Conservation (phyloP, 2,329 filamentous ascomycete species). For the Blumeria hordei region DNA sequence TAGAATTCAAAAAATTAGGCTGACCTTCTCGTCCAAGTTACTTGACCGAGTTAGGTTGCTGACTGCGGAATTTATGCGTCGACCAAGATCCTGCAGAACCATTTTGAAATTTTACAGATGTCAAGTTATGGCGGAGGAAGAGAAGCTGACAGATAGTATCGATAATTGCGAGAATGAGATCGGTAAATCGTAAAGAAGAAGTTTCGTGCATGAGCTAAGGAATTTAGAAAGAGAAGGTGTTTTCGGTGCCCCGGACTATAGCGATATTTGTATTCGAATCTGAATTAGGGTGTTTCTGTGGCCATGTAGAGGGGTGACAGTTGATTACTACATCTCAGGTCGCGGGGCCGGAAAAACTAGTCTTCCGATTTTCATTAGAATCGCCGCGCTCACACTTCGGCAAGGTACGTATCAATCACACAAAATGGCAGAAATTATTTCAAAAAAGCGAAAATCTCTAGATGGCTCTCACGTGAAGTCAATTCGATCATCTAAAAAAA, state of each 20-base stretch:
- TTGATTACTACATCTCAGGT: no score
- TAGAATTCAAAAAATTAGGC: constrained; percentile 4
- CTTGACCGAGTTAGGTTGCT: constrained; percentile 75
- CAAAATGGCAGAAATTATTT: constrained; percentile 13
- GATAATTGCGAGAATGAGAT: not conserved
- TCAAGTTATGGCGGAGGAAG: not conserved
- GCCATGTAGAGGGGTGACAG: no score
- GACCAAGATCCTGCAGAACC: constrained; percentile 97
- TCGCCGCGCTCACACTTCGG: no score
- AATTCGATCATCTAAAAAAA: constrained; percentile 25
- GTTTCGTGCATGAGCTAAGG: not conserved
- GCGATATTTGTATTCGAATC: no score
- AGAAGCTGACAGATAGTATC: not conserved
- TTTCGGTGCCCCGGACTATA: no score
- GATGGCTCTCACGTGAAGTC: constrained; percentile 29
- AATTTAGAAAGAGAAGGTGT: not conserved
- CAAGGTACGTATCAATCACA: constrained; percentile 1
- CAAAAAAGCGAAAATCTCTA: constrained; percentile 32
- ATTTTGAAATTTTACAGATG: constrained; percentile 25
- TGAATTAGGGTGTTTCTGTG: no score
- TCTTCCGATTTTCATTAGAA: no score
- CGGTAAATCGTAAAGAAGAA: not conserved
- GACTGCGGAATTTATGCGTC: constrained; percentile 94
- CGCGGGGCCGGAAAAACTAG: no score
- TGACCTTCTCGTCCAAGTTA: constrained; percentile 87